Evolutionary conservation across 2,329 filamentous ascomycete genomes (phyloP).

Genomic region (Fusarium drepaniforme): DNA sequence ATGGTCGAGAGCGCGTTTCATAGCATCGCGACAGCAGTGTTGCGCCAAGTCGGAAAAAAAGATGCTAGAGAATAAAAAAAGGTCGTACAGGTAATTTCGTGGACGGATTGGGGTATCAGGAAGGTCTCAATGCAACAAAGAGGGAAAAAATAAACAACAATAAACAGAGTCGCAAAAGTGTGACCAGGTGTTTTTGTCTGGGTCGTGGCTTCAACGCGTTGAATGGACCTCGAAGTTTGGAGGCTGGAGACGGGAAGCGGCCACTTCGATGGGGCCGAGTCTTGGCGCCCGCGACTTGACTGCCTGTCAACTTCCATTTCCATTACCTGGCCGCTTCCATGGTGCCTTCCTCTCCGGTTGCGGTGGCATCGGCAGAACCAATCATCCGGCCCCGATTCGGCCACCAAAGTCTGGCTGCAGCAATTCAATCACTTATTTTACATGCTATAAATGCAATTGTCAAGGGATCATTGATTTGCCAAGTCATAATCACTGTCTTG

Average conservation of each 20-base stretch:
- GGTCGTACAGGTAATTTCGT: conserved; percentile 10
- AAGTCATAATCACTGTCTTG: neutral
- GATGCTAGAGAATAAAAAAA: neutral
- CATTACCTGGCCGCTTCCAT: neutral
- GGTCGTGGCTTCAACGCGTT: conserved; percentile 31
- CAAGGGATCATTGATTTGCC: neutral
- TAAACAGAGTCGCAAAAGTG: conserved; percentile 27
- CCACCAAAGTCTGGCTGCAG: neutral
- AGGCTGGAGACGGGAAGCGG: conserved; percentile 6
- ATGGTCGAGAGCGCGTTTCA: conserved; percentile 37
- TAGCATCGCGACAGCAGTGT: conserved; percentile 34
- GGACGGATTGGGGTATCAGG: conserved; percentile 7
- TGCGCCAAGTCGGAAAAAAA: conserved; percentile 5
- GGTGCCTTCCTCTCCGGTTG: neutral
- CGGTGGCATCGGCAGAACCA: conserved; percentile 5
- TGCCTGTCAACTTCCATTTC: conserved; percentile 4
- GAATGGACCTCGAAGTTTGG: conserved; percentile 13
- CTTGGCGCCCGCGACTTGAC: conserved; percentile 9
- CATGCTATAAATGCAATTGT: neutral
- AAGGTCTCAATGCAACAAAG: conserved; percentile 9
- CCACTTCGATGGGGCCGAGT: conserved; percentile 10
- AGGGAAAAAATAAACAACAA: conserved; percentile 24
- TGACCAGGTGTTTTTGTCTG: conserved; percentile 39
- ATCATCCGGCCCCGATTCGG: conserved; percentile 1
- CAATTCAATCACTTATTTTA: neutral